Conservation (phyloP, 148 eudicot species). For the Tetragonia tetragonoides region DNA sequence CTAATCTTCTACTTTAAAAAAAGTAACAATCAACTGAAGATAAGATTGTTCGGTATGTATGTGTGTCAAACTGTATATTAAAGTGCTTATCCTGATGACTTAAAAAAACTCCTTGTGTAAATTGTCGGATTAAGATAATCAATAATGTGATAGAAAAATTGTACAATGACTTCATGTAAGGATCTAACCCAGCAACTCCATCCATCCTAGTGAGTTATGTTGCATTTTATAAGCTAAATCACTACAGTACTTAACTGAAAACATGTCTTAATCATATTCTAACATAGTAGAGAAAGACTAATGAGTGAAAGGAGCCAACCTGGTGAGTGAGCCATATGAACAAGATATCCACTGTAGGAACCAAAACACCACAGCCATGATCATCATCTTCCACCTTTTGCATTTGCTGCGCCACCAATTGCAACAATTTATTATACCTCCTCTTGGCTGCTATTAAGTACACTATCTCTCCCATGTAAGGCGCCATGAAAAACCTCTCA, state of each 20-base stretch:
- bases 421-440: slow-evolving; percentile 55
- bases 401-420: slow-evolving; percentile 26
- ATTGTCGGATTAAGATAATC: too few species aligned
- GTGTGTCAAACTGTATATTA: neutral
- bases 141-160: too few species aligned
- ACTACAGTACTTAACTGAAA: too few species aligned
- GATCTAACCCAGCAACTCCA: too few species aligned
- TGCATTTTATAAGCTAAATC: too few species aligned
- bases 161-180: too few species aligned
- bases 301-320: slow-evolving; percentile 34
- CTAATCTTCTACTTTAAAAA: slow-evolving; percentile 2
- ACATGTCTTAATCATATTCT: too few species aligned
- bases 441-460: slow-evolving; percentile 62
- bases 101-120: too few species aligned
- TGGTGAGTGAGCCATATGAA: slow-evolving; percentile 77
- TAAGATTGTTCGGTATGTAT: neutral
- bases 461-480: slow-evolving; percentile 53
- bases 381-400: slow-evolving; percentile 27
- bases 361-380: slow-evolving; percentile 37
- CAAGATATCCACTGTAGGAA: slow-evolving; percentile 66
- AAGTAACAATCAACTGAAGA: neutral
- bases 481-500: slow-evolving; percentile 36
- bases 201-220: too few species aligned
- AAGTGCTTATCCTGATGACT: neutral
- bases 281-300: neutral